These are phyloP conservation scores for Rhytidiadelphus loreus DNA, from an alignment of 225 moss, liverwort and hornwort species.

Conservation along the genomic window DNA sequence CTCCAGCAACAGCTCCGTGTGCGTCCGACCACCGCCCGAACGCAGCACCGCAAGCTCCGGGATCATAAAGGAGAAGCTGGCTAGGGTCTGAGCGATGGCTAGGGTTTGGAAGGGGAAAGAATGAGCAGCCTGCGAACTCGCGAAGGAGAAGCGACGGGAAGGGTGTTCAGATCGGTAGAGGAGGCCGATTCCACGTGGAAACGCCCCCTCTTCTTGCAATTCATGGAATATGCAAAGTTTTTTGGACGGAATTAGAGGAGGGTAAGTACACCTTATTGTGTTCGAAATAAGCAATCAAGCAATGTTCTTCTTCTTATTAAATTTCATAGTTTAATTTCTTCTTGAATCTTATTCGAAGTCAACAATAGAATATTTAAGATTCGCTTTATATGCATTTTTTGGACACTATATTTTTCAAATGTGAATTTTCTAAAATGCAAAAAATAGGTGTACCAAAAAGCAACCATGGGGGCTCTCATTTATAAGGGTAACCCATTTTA, in stretches of 20 bases:
- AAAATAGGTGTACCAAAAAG: accelerated
- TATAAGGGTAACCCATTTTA: accelerated
- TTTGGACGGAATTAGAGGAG: not conserved
- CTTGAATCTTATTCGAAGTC: accelerated
- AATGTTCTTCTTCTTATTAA: not conserved
- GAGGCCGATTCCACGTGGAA: not conserved
- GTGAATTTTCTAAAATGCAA: not conserved
- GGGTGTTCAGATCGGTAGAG: not conserved
- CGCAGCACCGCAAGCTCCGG: not conserved
- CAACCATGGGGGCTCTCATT: accelerated
- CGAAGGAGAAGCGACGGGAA: not conserved
- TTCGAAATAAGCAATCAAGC: not conserved
- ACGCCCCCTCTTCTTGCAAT: not conserved
- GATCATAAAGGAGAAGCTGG: not conserved
- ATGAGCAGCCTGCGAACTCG: not conserved
- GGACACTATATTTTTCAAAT: accelerated
- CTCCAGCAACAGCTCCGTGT: not conserved
- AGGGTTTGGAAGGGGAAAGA: not conserved
- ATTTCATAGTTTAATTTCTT: not conserved
- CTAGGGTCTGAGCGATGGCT: not conserved
- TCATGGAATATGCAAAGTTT: not conserved
- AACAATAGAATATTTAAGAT: accelerated
- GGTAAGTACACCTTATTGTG: not conserved
- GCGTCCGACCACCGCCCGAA: not conserved
- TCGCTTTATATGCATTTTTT: not conserved